phyloP scores from a whole-genome alignment of 257 asterid species.

The Solanum tarijense region DNA sequence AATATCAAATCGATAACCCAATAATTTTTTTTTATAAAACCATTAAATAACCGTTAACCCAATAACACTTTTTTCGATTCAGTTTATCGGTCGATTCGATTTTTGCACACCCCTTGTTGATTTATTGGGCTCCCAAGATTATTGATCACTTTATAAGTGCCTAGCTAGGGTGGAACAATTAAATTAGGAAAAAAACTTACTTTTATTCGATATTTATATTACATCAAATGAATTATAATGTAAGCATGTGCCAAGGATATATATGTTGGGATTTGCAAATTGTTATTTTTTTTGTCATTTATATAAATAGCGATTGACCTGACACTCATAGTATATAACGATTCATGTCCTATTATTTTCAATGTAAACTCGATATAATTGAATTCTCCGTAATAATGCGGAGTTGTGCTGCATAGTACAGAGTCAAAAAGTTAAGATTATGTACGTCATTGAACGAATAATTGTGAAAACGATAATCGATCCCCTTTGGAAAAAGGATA shows the following conservation, averaged over 20 bases:
- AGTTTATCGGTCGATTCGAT: rapidly evolving
- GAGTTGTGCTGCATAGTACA: neutral
- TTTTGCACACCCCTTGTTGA: neutral
- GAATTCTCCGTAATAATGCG: neutral
- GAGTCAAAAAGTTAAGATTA: neutral
- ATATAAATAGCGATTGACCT: neutral
- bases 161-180: neutral
- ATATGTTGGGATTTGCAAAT: neutral
- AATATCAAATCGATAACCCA: too few species aligned
- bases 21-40: too few species aligned
- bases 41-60: too few species aligned
- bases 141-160: neutral
- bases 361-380: neutral
- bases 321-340: neutral
- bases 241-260: neutral
- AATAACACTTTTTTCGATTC: too few species aligned
- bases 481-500: neutral
- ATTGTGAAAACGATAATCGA: neutral
- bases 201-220: neutral
- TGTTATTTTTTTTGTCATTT: too few species aligned
- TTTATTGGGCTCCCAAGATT: neutral
- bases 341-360: neutral
- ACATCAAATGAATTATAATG: neutral
- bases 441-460: neutral
- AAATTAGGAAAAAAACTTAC: neutral